Evolutionary conservation across 2,329 filamentous ascomycete species (phyloP).

Genomic region (Colletotrichum spaethianum): DNA sequence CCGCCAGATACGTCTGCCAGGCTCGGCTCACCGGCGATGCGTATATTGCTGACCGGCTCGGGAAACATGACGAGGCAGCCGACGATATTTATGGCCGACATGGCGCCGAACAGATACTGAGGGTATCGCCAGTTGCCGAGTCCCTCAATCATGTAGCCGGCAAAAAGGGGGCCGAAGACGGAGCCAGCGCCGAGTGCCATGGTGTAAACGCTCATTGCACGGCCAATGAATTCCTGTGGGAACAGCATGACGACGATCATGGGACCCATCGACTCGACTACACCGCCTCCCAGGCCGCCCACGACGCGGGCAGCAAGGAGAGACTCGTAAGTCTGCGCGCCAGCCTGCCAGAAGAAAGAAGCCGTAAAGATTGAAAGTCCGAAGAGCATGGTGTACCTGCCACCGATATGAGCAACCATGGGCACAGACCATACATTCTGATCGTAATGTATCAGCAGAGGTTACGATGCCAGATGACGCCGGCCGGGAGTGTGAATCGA

Average conservation of each 20-base stretch:
- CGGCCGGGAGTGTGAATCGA: neutral
- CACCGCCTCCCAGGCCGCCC: neutral
- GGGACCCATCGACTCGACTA: conserved; percentile 2
- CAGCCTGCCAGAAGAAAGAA: neutral
- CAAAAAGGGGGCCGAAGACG: neutral
- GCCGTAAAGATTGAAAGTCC: neutral
- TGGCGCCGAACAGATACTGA: neutral
- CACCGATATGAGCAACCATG: neutral
- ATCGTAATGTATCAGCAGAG: neutral
- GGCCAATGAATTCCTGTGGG: neutral
- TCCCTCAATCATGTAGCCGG: neutral
- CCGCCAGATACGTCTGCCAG: rapidly evolving
- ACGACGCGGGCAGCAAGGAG: neutral
- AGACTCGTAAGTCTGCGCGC: neutral
- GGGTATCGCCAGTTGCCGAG: neutral
- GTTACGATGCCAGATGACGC: too few species aligned
- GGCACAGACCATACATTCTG: neutral
- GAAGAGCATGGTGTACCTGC: neutral
- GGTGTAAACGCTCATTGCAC: neutral
- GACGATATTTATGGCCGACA: neutral
- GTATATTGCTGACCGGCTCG: neutral
- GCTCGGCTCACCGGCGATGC: neutral
- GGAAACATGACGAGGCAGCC: neutral
- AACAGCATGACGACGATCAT: conserved; percentile 6
- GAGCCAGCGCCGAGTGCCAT: neutral